These are phyloP conservation scores for Colletotrichum sp. DNA, from an alignment of 2,329 filamentous ascomycete genomes.

Conservation along the genomic window DNA sequence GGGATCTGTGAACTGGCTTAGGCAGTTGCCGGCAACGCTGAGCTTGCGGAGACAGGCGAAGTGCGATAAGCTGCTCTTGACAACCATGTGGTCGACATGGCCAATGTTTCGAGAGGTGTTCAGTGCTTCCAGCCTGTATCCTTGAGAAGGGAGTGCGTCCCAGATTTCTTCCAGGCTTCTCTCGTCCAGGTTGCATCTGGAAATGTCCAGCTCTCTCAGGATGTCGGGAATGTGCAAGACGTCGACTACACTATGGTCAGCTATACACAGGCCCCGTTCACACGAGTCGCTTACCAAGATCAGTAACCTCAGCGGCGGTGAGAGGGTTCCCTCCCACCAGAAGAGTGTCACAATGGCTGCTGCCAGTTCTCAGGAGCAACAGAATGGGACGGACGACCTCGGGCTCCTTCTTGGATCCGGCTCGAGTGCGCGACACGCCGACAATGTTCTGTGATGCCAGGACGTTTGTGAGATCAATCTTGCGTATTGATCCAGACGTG, in stretches of 20 bases:
- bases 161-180: conserved; percentile 52
- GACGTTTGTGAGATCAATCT: conserved; percentile 57
- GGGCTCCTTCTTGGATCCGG: conserved; percentile 23
- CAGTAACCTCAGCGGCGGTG: conserved; percentile 50
- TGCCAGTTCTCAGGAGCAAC: conserved; percentile 51
- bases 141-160: conserved; percentile 50
- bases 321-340: conserved; percentile 55
- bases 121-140: conserved; percentile 49
- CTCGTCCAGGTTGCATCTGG: conserved; percentile 57
- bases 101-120: conserved; percentile 60
- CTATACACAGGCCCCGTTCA: not conserved
- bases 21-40: conserved; percentile 56
- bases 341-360: conserved; percentile 56
- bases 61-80: conserved; percentile 48
- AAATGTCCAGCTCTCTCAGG: conserved; percentile 54
- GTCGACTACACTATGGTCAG: conserved; percentile 25
- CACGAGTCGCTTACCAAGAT: conserved; percentile 44
- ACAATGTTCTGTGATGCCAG: conserved; percentile 26
- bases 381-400: conserved; percentile 55
- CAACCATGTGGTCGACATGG: conserved; percentile 51
- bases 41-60: conserved; percentile 50
- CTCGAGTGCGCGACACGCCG: not conserved
- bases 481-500: conserved; percentile 58
- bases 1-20: conserved; percentile 47
- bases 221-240: conserved; percentile 29